phyloP scores from a whole-genome alignment of 2,329 filamentous ascomycete species.

The Fusarium lateritium region DNA sequence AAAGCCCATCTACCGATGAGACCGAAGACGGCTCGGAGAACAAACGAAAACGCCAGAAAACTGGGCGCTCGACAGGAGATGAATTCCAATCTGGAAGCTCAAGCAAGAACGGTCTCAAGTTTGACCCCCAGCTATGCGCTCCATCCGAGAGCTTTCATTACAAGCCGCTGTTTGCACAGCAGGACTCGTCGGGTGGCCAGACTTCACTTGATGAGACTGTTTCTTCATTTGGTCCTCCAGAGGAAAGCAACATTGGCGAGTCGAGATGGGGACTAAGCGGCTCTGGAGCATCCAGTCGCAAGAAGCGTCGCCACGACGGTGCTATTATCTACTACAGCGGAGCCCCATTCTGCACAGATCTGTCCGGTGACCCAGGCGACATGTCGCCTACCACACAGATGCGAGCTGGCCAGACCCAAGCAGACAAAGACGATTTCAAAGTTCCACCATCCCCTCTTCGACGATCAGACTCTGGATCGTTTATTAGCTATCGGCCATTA shows the following conservation, averaged over 20 bases:
- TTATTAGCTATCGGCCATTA: slow-evolving; percentile 64
- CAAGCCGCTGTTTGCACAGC: slow-evolving; percentile 73
- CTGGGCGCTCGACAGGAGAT: slow-evolving; percentile 53
- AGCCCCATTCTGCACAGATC: slow-evolving; percentile 84
- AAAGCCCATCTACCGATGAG: slow-evolving; percentile 66
- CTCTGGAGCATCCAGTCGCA: slow-evolving; percentile 64
- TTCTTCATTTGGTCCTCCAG: slow-evolving; percentile 63
- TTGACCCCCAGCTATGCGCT: slow-evolving; percentile 56
- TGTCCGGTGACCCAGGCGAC: slow-evolving; percentile 76
- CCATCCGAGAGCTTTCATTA: slow-evolving; percentile 71
- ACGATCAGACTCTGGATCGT: slow-evolving; percentile 67
- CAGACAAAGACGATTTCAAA: slow-evolving; percentile 35
- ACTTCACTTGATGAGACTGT: slow-evolving; percentile 64
- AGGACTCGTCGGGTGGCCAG: slow-evolving; percentile 62
- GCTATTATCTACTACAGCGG: slow-evolving; percentile 89
- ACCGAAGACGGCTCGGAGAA: slow-evolving; percentile 61
- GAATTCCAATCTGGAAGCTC: slow-evolving; percentile 54
- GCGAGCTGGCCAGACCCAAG: slow-evolving; percentile 59
- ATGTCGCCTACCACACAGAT: slow-evolving; percentile 64
- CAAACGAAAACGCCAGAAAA: slow-evolving; percentile 64
- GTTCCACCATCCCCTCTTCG: slow-evolving; percentile 48
- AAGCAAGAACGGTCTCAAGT: slow-evolving; percentile 58
- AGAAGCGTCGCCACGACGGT: slow-evolving; percentile 74
- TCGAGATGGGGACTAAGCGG: slow-evolving; percentile 64
- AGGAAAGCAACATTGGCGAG: slow-evolving; percentile 64